Conservation (phyloP, 192 early-diverging fungal genomes). For the Coemansia sp. region DNA sequence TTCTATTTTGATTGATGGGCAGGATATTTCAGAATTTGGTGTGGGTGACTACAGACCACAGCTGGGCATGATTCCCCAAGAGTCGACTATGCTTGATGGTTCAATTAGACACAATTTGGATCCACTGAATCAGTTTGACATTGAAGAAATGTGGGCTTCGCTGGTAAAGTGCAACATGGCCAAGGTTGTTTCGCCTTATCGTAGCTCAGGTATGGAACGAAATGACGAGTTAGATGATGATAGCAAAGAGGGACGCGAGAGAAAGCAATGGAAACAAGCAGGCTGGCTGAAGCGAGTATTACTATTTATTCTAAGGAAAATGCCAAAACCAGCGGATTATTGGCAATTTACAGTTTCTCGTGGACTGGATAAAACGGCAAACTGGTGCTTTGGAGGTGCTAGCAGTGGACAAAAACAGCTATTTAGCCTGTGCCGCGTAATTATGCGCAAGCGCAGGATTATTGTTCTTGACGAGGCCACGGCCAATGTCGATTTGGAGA, state of each 20-base stretch:
- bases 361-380: neutral
- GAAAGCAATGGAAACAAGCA: constrained; percentile 16
- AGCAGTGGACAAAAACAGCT: constrained; percentile 64
- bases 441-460: constrained; percentile 59
- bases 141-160: constrained; percentile 22
- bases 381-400: neutral
- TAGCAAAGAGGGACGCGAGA: neutral
- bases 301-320: constrained; percentile 5
- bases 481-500: constrained; percentile 58
- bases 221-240: constrained; percentile 1
- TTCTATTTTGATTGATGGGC: constrained; percentile 72
- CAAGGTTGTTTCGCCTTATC: neutral
- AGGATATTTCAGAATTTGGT: constrained; percentile 71
- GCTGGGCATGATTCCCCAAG: constrained; percentile 60
- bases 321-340: neutral
- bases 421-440: constrained; percentile 61
- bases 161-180: constrained; percentile 26
- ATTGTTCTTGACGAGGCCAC: constrained; percentile 73
- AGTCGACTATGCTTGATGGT: constrained; percentile 65
- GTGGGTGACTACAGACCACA: constrained; percentile 62
- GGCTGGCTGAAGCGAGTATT: constrained; percentile 14
- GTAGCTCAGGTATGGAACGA: neutral
- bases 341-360: neutral
- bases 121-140: constrained; percentile 52
- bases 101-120: constrained; percentile 69